Base-by-base conservation (phyloP, 768 basidiomycete genomes). In the Termitomyces sp. region DNA sequence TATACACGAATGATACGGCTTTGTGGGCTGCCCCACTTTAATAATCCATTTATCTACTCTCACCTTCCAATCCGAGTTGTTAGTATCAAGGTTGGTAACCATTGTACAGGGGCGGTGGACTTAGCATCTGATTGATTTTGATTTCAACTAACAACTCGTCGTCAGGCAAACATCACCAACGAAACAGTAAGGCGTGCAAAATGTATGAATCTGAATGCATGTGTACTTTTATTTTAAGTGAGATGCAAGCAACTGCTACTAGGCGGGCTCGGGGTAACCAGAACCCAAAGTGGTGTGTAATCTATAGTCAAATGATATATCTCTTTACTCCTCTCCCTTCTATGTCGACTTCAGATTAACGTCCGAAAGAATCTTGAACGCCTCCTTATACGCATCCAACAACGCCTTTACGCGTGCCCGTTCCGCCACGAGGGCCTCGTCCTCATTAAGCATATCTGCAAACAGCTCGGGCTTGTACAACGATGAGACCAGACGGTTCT, bases 381-480 rank as follows among this genome's bases (percentile, higher is more conserved):
- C 92, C 47, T 91, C 96, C 81, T 89, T 95, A 76, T 99, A 99
- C 15, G 96, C 96, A 70, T 98, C 94, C 67, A 99, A 78, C 56
- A 98, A 73, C 2, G 93, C 89, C 83, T 98, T 98, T 20, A 99
- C 92, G 71, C 97, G 81, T 63, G 92, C 83, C 58, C 97, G 82
- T 78, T 99, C 97, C 48, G 92, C 91, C 50, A 97, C 95, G 56
- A 98, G 79, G 62, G 91, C 86, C 76, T 98, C 96, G 70, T 99
- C 97, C 76, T 99, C 97, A 68, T 94, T 91, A 69, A 99, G 75
- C 76, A 98, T 76, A 47, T 96, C 94, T 31, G 84, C 79, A 71
- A 98, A 98, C 59, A 98, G 74, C 17, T 94, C 91, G 0, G 96
- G 96, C 76, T 94, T 97, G 81, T 99, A 99, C 65, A 99, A 74